Base-by-base conservation (phyloP, 306 rosid genomes). In the Carpinus viminea region DNA sequence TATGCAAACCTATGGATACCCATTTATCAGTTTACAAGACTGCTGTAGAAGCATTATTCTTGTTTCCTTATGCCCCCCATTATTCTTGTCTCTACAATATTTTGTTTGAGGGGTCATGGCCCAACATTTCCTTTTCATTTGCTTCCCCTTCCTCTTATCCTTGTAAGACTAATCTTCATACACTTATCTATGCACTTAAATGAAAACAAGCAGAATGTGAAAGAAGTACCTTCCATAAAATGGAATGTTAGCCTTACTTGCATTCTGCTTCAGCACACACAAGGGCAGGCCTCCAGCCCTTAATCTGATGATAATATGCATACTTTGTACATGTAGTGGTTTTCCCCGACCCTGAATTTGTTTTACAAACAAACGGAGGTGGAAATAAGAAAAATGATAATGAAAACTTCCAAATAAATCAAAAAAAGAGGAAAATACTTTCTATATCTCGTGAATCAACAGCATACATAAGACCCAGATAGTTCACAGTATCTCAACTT, bases 231-330 rank as follows among this genome's bases (percentile, higher is more conserved):
- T 94, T 80, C 97, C 98, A 55, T 92, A 94, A 80, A 94, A 92
- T 72, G 97, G 98, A 83, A 92, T 91, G 82, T 94, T 92, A 24
- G 97, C 95, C 87, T 92, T 91, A 12, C 92, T 92, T 0, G 97
- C 96, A 79, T 94, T 94, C 82, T 94, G 96, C 88, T 90, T 94
- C 88, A 94, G 98, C 97, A 78, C 98, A 92, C 38, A 94, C 98
- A 62, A 94, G 87, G 68, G 96, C 97, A 8, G 98, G 98, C 81
- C 92, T 92, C 98, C 97, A 94, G 59, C 98, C 97, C 80, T 90
- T 94, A 24, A 24, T 94, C 84, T 91, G 96, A 89, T 92, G 87
- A 84, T 92, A 87, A 85, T 68, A 79, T n/a, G 98, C 97, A 59
- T 92, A 94, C 59, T 94, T 94, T 15, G 98, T 92, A 82, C 94